Conservation (phyloP, 768 basidiomycete species). For the Termitomyces eurrhizus region DNA sequence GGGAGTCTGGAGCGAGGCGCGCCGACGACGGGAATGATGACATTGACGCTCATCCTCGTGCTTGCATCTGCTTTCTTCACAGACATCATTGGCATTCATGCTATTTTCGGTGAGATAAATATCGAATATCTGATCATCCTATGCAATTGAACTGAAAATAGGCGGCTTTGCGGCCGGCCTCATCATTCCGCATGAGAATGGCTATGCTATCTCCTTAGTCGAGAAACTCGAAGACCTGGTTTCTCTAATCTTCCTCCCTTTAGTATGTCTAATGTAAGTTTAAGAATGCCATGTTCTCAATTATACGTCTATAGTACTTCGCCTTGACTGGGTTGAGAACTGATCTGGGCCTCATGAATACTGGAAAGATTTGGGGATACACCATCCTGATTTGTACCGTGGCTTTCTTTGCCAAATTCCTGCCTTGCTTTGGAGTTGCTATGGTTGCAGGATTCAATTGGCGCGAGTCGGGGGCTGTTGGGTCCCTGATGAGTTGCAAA, state of each 20-base stretch:
- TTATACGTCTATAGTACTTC: constrained; percentile 55
- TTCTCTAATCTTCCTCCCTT: constrained; percentile 47
- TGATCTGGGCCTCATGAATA: constrained; percentile 72
- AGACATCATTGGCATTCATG: constrained; percentile 75
- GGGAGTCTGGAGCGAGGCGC: constrained; percentile 70
- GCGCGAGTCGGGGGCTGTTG: constrained; percentile 82
- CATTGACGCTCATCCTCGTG: constrained; percentile 67
- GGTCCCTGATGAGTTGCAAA: constrained; percentile 88
- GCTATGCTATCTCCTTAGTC: constrained; percentile 73
- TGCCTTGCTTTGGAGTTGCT: constrained; percentile 61
- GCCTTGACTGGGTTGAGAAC: constrained; percentile 75
- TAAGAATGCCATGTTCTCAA: neutral
- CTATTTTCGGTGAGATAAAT: constrained; percentile 50
- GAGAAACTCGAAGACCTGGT: constrained; percentile 89
- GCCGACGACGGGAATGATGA: constrained; percentile 76
- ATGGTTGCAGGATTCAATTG: constrained; percentile 57
- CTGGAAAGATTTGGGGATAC: constrained; percentile 80
- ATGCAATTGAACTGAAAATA: constrained; percentile 18
- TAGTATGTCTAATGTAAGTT: neutral
- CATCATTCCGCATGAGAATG: constrained; percentile 79
- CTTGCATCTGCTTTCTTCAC: constrained; percentile 81
- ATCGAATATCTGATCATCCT: neutral
- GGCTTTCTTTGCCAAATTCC: constrained; percentile 78
- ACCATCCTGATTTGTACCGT: constrained; percentile 67
- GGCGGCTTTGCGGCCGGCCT: constrained; percentile 85